These are phyloP conservation scores for Ananas comosus DNA, from an alignment of 176 grass and related monocot species.

Conservation along the genomic window DNA sequence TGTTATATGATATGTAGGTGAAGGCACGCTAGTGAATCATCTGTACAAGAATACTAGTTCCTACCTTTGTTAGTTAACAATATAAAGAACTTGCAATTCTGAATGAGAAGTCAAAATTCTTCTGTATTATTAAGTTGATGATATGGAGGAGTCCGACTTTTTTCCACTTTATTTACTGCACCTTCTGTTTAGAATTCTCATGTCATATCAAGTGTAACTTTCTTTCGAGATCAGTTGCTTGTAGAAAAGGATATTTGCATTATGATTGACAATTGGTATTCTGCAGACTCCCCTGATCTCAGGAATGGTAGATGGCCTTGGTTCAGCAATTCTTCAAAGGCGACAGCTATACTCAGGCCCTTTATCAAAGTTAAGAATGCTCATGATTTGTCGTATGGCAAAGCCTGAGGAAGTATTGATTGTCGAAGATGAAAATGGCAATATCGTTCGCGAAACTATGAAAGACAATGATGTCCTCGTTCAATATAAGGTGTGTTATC, in stretches of 20 bases:
- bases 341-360: constrained; percentile 75
- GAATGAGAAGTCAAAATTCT: too few relatives aligned
- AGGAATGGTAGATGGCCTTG: constrained; percentile 74
- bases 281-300: constrained; percentile 47
- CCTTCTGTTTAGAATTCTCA: too few relatives aligned
- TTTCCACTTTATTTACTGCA: too few relatives aligned
- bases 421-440: constrained; percentile 98
- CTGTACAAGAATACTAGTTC: not conserved
- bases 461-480: constrained; percentile 99
- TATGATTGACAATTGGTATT: not conserved
- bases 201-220: too few relatives aligned
- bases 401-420: constrained; percentile 98
- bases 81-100: too few relatives aligned
- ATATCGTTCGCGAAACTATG: constrained; percentile 99
- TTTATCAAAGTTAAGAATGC: constrained; percentile 83
- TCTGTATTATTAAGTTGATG: too few relatives aligned
- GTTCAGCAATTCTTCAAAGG: constrained; percentile 69
- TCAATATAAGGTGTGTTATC: constrained; percentile 81
- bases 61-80: too few relatives aligned
- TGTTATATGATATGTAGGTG: constrained; percentile 33
- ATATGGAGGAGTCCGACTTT: too few relatives aligned
- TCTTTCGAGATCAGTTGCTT: too few relatives aligned
- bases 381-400: constrained; percentile 99
- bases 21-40: constrained; percentile 25
- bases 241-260: too few relatives aligned